Conservation (phyloP, 2,329 filamentous ascomycete species). For the Uncinocarpus reesii region DNA sequence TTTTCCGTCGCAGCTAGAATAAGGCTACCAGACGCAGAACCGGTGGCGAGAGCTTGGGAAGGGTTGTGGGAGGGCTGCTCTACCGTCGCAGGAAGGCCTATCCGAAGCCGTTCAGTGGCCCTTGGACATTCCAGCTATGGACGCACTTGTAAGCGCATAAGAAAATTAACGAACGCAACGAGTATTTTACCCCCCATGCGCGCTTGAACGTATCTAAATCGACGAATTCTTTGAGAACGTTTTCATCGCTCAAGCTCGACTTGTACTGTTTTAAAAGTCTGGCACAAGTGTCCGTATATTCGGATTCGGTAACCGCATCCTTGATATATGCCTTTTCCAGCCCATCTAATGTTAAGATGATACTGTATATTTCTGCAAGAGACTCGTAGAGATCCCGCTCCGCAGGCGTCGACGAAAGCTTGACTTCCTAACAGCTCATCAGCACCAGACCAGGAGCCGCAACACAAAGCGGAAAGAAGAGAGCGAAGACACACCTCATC, state of each 20-base stretch:
- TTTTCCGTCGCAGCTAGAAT: slow-evolving; percentile 91
- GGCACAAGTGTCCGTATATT: slow-evolving; percentile 95
- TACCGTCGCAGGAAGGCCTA: slow-evolving; percentile 80
- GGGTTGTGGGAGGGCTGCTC: slow-evolving; percentile 48
- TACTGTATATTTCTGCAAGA: slow-evolving; percentile 92
- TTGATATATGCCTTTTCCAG: slow-evolving; percentile 95
- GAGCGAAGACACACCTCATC: slow-evolving; percentile 61
- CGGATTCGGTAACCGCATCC: slow-evolving; percentile 79
- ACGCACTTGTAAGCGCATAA: slow-evolving; percentile 1
- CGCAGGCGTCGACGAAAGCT: slow-evolving; percentile 72
- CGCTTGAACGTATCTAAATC: slow-evolving; percentile 84
- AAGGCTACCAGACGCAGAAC: slow-evolving; percentile 46
- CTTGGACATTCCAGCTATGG: slow-evolving; percentile 80
- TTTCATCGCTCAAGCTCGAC: slow-evolving; percentile 81
- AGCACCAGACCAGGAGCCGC: slow-evolving; percentile 15
- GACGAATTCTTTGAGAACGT: slow-evolving; percentile 76
- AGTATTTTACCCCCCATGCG: slow-evolving; percentile 71
- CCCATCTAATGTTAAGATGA: slow-evolving; percentile 88
- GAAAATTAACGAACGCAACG: background rate
- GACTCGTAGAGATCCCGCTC: slow-evolving; percentile 94
- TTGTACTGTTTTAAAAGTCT: slow-evolving; percentile 93
- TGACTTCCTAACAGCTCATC: slow-evolving; percentile 61
- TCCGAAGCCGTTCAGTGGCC: slow-evolving; percentile 81
- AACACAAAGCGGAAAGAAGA: background rate
- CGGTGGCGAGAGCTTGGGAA: slow-evolving; percentile 23